Evolutionary conservation across 129 eudicot genomes (phyloP).

Genomic region (Arctium lappa): DNA sequence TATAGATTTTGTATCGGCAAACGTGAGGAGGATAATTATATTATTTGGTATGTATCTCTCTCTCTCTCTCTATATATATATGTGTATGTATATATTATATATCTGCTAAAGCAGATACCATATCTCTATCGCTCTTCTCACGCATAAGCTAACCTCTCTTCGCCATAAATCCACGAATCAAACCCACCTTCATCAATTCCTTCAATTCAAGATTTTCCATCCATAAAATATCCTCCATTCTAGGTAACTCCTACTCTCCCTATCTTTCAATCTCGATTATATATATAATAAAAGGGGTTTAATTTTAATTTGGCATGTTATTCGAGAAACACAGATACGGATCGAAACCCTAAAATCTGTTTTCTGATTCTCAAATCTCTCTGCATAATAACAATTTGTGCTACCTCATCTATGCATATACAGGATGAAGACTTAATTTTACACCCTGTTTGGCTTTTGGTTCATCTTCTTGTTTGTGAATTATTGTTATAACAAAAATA

Average conservation of each 20-base stretch:
- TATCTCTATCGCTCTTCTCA: slow-evolving; percentile 6
- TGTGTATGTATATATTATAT: not conserved
- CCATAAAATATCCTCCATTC: not conserved
- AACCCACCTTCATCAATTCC: not conserved
- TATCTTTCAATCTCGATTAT: not conserved
- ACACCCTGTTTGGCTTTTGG: not conserved
- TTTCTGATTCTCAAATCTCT: not conserved
- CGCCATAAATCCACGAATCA: slow-evolving; percentile 2
- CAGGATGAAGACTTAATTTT: not conserved
- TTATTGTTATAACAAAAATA: not conserved
- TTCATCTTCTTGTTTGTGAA: not conserved
- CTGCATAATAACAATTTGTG: slow-evolving; percentile 1
- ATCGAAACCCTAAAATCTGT: slow-evolving; percentile 11
- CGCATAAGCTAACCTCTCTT: slow-evolving; percentile 6
- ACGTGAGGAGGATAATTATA: not conserved
- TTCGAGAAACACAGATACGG: not conserved
- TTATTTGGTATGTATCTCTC: not conserved
- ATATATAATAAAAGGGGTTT: not conserved
- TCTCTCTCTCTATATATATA: not conserved
- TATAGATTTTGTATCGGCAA: not conserved
- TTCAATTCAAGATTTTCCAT: not conserved
- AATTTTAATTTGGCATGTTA: slow-evolving; percentile 3
- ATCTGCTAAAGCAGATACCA: not conserved
- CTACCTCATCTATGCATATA: not conserved
- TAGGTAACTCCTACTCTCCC: not conserved